Base-by-base conservation (phyloP, 192 early-diverging fungal genomes). In the Linnemannia hyalina region DNA sequence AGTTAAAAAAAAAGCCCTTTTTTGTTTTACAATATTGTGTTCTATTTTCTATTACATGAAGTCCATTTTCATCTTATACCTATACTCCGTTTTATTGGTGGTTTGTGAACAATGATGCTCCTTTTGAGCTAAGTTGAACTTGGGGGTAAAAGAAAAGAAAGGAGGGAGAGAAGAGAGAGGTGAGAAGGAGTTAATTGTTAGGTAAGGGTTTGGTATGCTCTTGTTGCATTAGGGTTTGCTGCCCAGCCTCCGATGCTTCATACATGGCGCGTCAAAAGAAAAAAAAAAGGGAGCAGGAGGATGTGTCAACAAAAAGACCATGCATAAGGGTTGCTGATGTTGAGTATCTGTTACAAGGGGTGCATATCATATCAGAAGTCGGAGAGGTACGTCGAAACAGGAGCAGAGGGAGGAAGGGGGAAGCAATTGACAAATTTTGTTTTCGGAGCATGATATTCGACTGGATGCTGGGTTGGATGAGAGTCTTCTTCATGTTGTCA, bases 261-360 rank as follows among this genome's bases (percentile, higher is more conserved):
- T 52, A 3, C 16, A 70, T 4, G 40, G 60, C 60, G 29, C 29
- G 60, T 65, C 20, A 23, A 40, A 29, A 29, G 68, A 70, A 70
- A 23, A 0, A 42, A 70, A 52, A 52, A 52, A 52, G 18, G 49
- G 49, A 52, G 49, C 4, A 22, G 18, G 49, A 52, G 49, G 18
- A 11, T 1, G 47, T 16, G 49, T 52, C 15, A 18, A 52, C 15
- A 52, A 52, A 52, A 52, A 18, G 1, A 52, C 20, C 49, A 52
- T 52, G 49, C 49, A 52, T 52, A 18, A 22, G 49, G 18, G 18
- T 16, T 4, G 4, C 18, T 52, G 49, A 20, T 52, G 15, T 52
- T 52, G 74, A 35, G 74, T 55, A n/a, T 57, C 73, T 52, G 52
- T n/a, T 55, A 74, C 73, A 74, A 74, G 46, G 73, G 35, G 73